These are phyloP conservation scores for Neocucurbitaria cava DNA, from an alignment of 2,329 filamentous ascomycete genomes.

Conservation along the genomic window DNA sequence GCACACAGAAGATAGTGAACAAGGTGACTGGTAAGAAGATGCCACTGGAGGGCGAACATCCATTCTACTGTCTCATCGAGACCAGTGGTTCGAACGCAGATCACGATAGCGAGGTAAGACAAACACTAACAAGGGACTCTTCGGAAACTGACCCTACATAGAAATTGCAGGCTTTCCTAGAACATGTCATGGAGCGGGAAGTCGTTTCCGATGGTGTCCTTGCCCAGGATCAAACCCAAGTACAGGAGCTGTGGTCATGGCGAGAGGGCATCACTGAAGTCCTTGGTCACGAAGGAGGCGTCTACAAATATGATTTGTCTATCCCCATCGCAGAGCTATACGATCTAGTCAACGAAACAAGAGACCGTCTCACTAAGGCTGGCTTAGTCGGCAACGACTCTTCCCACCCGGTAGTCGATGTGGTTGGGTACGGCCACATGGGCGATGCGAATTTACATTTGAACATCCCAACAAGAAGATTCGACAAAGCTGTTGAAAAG, in stretches of 20 bases:
- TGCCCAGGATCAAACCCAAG: slow-evolving; percentile 91
- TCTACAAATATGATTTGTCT: slow-evolving; percentile 98
- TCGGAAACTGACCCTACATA: slow-evolving; percentile 39
- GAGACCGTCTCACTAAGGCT: slow-evolving; percentile 72
- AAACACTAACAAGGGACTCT: no score
- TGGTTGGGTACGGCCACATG: slow-evolving; percentile 99
- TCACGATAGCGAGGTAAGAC: slow-evolving; percentile 73
- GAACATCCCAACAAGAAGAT: slow-evolving; percentile 82
- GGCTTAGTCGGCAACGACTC: slow-evolving; percentile 77
- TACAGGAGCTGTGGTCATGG: slow-evolving; percentile 85
- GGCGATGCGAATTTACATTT: slow-evolving; percentile 95
- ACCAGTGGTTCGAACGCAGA: slow-evolving; percentile 94
- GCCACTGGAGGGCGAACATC: slow-evolving; percentile 82
- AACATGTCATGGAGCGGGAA: slow-evolving; percentile 87
- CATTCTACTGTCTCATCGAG: slow-evolving; percentile 96
- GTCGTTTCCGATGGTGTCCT: slow-evolving; percentile 90
- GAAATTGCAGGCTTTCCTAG: slow-evolving; percentile 89
- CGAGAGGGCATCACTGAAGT: slow-evolving; percentile 92
- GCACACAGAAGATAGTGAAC: slow-evolving; percentile 70
- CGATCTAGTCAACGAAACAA: slow-evolving; percentile 83
- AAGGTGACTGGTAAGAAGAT: slow-evolving; percentile 76
- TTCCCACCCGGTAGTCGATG: slow-evolving; percentile 79
- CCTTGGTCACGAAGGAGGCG: slow-evolving; percentile 87
- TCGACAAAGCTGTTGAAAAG: slow-evolving; percentile 87
- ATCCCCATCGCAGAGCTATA: slow-evolving; percentile 91